Conservation (phyloP, 192 early-diverging fungal genomes). For the Backusella macrospora region DNA sequence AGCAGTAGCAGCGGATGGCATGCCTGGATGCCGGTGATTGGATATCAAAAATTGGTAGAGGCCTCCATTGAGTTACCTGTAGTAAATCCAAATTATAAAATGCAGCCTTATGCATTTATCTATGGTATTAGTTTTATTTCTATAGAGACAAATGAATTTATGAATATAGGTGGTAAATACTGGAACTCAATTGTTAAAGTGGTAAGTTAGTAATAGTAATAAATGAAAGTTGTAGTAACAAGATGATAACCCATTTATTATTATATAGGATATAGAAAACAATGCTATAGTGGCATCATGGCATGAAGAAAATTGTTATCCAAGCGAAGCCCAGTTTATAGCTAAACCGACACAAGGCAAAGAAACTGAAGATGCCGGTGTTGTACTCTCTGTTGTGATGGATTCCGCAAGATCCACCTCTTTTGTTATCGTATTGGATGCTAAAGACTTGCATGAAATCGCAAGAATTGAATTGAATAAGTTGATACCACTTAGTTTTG, state of each 20-base stretch:
- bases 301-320: conserved; percentile 69
- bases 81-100: conserved; percentile 41
- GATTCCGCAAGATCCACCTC: conserved; percentile 65
- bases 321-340: conserved; percentile 82
- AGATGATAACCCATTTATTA: not conserved
- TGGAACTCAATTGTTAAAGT: conserved; percentile 51
- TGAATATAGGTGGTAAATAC: conserved; percentile 27
- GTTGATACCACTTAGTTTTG: conserved; percentile 74
- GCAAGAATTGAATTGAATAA: conserved; percentile 67
- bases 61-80: conserved; percentile 44
- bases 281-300: conserved; percentile 43
- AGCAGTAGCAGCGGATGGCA: conserved; percentile 18
- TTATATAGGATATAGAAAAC: conserved; percentile 39
- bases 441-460: conserved; percentile 63
- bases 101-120: conserved; percentile 33
- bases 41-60: conserved; percentile 18
- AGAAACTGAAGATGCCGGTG: conserved; percentile 73
- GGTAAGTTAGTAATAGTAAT: conserved; percentile 35
- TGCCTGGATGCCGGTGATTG: conserved; percentile 35
- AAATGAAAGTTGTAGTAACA: not conserved
- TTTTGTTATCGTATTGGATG: conserved; percentile 77
- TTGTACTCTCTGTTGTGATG: conserved; percentile 73
- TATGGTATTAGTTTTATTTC: conserved; percentile 44
- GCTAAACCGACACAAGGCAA: conserved; percentile 46
- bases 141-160: not conserved